Evolutionary conservation across 2,329 filamentous ascomycete species (phyloP), one percentile per base, ranked within the genome.

Genomic region (Penicillium glabrum): DNA sequence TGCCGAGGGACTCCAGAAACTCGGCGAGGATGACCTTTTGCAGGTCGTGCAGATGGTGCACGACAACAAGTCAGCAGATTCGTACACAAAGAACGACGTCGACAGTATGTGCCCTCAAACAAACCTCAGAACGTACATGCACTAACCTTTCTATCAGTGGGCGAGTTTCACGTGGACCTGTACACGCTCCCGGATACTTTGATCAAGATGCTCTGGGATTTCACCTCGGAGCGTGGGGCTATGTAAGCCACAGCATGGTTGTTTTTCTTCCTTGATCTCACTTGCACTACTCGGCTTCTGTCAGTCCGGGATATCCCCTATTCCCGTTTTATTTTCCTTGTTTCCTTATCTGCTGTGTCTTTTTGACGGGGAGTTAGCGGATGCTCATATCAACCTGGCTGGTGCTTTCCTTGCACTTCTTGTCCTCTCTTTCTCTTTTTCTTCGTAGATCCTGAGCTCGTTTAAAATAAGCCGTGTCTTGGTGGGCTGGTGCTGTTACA

Each of bases 1-100:
- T 67, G 95, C 93, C 31, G 93, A 98, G 57, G 92, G 89, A 0
- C 81, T 99, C 57, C 87, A 93, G 73, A 92, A 91, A 80, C 86
- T 99, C 26, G 85, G 86, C 62, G 95, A 99, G 79, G 95, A 99
- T 65, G 93, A 98, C 69, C 80, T 99, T 43, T 82, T 99, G 60
- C 90, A 95, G 66, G 91, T 98, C 24, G 96, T 99, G 59, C 93
- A 98, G 79, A 89, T 99, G 85, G 93, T 99, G 61, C 95, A 98
- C 75, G 95, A 99, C 78, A 91, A 97, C 79, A 98, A 98, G 82
- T 88, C 86, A 1, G 86, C 91, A 6, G 92, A 96, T 62, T 97
- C 93, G 1, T 98, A 96, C 78, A 96, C 93, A 49, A 93, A 96
- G 80, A 98, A 97, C 68, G 96, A 99, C 75, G 86, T 97, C 56